Base-by-base conservation (phyloP, 2,329 filamentous ascomycete genomes). In the Cytospora piceae region DNA sequence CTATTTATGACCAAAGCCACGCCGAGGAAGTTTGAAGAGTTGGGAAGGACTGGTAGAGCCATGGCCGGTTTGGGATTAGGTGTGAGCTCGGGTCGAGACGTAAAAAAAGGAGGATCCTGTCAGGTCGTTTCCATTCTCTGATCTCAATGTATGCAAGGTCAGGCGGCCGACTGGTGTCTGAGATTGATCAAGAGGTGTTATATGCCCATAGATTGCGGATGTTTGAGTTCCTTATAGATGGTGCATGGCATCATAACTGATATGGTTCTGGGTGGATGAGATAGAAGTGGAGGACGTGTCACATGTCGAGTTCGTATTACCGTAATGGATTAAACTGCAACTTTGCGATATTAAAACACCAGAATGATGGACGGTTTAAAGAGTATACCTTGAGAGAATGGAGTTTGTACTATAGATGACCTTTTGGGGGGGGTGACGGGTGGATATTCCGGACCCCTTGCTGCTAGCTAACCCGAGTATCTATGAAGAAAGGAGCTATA, bases 1-100 rank as follows among this genome's bases (percentile, higher is more conserved):
- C 90, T 86, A 72, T 87, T 87, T 72, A 92, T 87, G 70, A 93
- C 87, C 49, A 94, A 85, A 60, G 92, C 87, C 65, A 94, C 87
- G 52, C 89, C 91, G 60, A 94, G 76, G 69, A 87, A 83, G 73
- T 86, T 87, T 70, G 83, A 81, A 42, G 78, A 74, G 73, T 80
- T 84, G 63, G 85, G 81, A 8, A 83, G 77, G 24, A 81, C 74
- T 24, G 81, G 80, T 61, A 80, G 79, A 37, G 83, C 77, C 82
- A 85, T 85, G 34, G 51, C 70, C 54, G 58, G 42, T 3, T 11
- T 46, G 27, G 5, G 20, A 24, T 34, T 4, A 9, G 53, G 1
- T 53, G 24, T 22, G 8, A 24, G 60, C 4, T 49, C 27, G 27
- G 52, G 6, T 49, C 32, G 42, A 27, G n/a, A 22, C 31, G 37